These are phyloP conservation scores for Byssothecium circinans DNA, from an alignment of 2,329 filamentous ascomycete species.

Conservation along the genomic window DNA sequence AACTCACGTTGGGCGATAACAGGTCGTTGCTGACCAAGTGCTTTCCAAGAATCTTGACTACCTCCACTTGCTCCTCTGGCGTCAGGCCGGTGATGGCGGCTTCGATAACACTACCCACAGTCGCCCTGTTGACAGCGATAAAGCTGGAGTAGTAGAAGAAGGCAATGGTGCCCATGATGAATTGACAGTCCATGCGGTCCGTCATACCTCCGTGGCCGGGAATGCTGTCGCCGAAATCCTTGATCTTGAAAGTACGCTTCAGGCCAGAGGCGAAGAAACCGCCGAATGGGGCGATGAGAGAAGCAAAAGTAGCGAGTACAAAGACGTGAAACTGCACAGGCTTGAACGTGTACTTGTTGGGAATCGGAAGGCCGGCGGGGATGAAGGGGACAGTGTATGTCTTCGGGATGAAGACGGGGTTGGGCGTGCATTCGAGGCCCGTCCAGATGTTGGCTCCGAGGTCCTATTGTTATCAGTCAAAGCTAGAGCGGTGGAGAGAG, in stretches of 20 bases:
- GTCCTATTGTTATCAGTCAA: conserved; percentile 52
- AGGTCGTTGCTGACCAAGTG: conserved; percentile 66
- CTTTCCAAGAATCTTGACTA: conserved; percentile 63
- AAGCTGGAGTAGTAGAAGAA: conserved; percentile 99
- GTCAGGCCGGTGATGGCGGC: conserved; percentile 86
- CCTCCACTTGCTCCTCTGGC: conserved; percentile 85
- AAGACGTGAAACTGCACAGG: conserved; percentile 95
- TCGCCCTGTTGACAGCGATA: conserved; percentile 84
- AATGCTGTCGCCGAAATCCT: conserved; percentile 98
- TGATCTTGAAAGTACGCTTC: conserved; percentile 99
- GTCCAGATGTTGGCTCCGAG: conserved; percentile 92
- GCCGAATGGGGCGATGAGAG: conserved; percentile 93
- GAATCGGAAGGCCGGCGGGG: conserved; percentile 55
- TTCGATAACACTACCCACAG: conserved; percentile 85
- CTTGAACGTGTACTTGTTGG: conserved; percentile 73
- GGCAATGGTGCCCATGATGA: conserved; percentile 99
- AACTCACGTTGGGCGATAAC: conserved; percentile 55
- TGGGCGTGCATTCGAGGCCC: conserved; percentile 84
- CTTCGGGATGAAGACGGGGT: conserved; percentile 84
- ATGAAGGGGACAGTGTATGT: conserved; percentile 67
- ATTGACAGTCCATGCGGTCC: conserved; percentile 99
- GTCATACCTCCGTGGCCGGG: conserved; percentile 98
- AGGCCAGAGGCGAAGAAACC: conserved; percentile 97
- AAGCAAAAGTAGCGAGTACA: conserved; percentile 88
- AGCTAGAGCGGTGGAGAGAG: too few species aligned